Evolutionary conservation across 805 yeast species (phyloP).

Genomic region (Pichia phayaonensis): DNA sequence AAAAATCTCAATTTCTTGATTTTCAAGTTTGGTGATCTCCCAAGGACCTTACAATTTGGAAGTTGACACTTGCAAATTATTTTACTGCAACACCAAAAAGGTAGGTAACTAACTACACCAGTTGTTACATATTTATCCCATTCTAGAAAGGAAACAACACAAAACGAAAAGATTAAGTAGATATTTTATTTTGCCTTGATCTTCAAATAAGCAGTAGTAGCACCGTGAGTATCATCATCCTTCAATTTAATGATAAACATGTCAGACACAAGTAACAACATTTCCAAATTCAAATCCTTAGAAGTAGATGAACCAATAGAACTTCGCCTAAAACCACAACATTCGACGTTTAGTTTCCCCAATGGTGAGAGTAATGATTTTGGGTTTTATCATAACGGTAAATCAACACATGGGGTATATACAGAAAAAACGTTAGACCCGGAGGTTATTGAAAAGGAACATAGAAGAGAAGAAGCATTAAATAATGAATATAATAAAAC

Average conservation of each 20-base stretch:
- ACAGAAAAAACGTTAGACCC: slow-evolving; percentile 1
- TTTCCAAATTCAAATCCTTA: not conserved
- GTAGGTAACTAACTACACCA: too few relatives aligned
- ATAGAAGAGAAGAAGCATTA: not conserved
- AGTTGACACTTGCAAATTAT: too few relatives aligned
- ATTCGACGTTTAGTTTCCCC: slow-evolving; percentile 5
- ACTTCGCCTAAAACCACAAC: slow-evolving; percentile 7
- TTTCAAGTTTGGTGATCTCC: not conserved
- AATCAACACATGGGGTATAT: not conserved
- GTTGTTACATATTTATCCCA: too few relatives aligned
- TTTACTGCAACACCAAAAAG: too few relatives aligned
- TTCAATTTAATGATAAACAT: not conserved
- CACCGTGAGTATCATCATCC: too few relatives aligned
- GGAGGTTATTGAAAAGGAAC: not conserved
- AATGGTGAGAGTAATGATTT: not conserved
- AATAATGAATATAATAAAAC: not conserved
- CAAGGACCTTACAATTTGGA: too few relatives aligned
- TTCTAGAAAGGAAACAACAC: too few relatives aligned
- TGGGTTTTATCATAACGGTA: not conserved
- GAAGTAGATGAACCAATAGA: slow-evolving; percentile 4
- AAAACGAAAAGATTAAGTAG: too few relatives aligned
- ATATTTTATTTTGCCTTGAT: too few relatives aligned
- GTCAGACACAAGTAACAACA: not conserved
- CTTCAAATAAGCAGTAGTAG: too few relatives aligned
- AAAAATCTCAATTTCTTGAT: not conserved